Evolutionary conservation across 129 eudicot genomes (phyloP).

Genomic region (Centella asiatica): DNA sequence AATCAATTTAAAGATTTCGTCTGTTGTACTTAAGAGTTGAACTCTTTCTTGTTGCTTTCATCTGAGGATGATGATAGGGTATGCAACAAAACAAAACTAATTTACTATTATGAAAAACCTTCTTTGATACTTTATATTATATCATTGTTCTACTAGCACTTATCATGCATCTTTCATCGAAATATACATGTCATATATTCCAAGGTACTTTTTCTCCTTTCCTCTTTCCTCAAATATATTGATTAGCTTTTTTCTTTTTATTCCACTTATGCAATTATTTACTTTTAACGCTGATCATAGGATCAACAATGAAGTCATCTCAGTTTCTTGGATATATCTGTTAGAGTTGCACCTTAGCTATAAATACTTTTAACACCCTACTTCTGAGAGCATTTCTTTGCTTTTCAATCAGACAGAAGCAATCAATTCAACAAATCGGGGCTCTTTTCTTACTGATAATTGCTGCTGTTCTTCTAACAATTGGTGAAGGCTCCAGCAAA

Average conservation of each 20-base stretch:
- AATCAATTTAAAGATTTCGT: too few relatives aligned
- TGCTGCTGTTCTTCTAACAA: slow-evolving; percentile 86
- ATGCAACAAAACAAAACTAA: too few relatives aligned
- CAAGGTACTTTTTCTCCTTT: too few relatives aligned
- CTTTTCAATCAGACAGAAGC: slow-evolving; percentile 60
- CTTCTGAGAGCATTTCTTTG: neutral
- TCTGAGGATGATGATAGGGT: neutral
- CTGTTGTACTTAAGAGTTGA: neutral
- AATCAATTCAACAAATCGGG: slow-evolving; percentile 91
- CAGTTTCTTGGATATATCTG: neutral
- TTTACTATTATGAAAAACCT: neutral
- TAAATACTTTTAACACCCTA: neutral
- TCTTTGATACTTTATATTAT: neutral
- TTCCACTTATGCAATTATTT: too few relatives aligned
- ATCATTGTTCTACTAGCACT: neutral
- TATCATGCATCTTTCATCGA: too few relatives aligned
- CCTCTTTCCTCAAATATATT: too few relatives aligned
- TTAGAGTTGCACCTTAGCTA: neutral
- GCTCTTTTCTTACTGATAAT: slow-evolving; percentile 78
- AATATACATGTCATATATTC: too few relatives aligned
- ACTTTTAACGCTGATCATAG: too few relatives aligned
- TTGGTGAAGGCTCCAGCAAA: slow-evolving; percentile 95
- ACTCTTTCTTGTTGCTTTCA: neutral
- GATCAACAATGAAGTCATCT: too few relatives aligned
- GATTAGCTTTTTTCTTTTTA: too few relatives aligned